Conservation (phyloP, 164 flowering plant genomes). For the Liquidambar formosana region DNA sequence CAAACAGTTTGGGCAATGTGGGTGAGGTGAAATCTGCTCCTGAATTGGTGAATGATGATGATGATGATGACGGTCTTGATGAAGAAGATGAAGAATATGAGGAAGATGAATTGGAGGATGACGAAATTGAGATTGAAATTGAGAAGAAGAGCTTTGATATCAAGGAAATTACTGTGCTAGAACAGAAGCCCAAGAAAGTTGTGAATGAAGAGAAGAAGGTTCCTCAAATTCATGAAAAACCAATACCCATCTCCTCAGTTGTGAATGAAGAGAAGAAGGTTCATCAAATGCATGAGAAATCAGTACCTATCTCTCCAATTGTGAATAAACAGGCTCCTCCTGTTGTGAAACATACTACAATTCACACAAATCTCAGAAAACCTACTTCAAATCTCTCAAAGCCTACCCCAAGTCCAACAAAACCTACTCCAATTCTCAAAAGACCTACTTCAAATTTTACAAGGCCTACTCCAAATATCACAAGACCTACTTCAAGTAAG, state of each 20-base stretch:
- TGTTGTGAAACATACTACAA: slow-evolving; percentile 18
- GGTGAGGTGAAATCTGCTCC: slow-evolving; percentile 15
- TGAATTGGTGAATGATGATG: slow-evolving; percentile 15
- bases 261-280: slow-evolving; percentile 37
- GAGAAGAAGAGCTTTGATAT: slow-evolving; percentile 46
- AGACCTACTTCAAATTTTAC: slow-evolving; percentile 20
- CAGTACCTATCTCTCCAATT: slow-evolving; percentile 28
- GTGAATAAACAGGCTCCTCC: slow-evolving; percentile 34
- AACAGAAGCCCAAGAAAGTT: slow-evolving; percentile 26
- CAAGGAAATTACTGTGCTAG: slow-evolving; percentile 41
- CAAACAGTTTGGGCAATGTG: slow-evolving; percentile 28
- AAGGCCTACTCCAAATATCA: slow-evolving; percentile 17
- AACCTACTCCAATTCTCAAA: slow-evolving; percentile 21
- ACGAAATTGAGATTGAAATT: slow-evolving; percentile 24
- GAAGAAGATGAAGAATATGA: slow-evolving; percentile 21
- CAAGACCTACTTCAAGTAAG: slow-evolving; percentile 26
- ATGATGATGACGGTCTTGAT: slow-evolving; percentile 17
- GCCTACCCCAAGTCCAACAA: slow-evolving; percentile 4
- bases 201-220: slow-evolving; percentile 35
- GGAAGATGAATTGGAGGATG: slow-evolving; percentile 18
- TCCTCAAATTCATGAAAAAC: too few species aligned
- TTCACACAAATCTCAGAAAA: slow-evolving; percentile 25
- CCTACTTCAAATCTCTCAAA: slow-evolving; percentile 20
- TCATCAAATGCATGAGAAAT: slow-evolving; percentile 22
- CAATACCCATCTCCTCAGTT: too few species aligned